Base-by-base conservation (phyloP, 805 yeast species). In the Candida maris region DNA sequence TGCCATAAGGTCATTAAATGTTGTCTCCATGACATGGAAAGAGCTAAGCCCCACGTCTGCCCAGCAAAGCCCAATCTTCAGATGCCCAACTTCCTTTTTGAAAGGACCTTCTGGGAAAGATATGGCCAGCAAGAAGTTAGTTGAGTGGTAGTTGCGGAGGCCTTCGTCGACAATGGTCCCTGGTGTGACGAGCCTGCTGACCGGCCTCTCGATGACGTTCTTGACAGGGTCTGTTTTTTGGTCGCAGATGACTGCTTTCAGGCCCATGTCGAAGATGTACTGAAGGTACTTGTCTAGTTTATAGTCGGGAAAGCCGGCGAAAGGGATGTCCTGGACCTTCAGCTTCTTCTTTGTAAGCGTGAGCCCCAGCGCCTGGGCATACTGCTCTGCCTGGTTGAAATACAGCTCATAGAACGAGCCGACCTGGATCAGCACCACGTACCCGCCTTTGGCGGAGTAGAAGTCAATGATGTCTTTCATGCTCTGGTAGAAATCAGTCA, bases 141-240 rank as follows among this genome's bases (percentile, higher is more conserved):
- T 84, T 32, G 75, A 71, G 41, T 75, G 76, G 39, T 76, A 77
- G 54, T 87, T 84, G 51, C 91, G 64, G 43, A 91, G 80, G 0
- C 83, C 78, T 49, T 91, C 97, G 51, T 86, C 96, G 8, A 91
- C 74, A 22, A 91, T 70, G 0, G 97, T 91, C 1, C 98, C 98
- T 0, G 97, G 96, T 0, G 97, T 82, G 2, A 93, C 77, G 6
- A 91, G 76, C 27, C 97, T 66, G 5, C 86, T 72, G 0, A 93
- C 77, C 22, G 85, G 80, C 30, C 98, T 67, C 27, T 73, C 75
- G 15, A 82, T 71, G 25, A 55, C 57, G 20, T 62, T 64, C 6
- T 48, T 46, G 3, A 45, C 48, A 2, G 45, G 35, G 24, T 53
- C 51, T 10, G 32, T 46, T 27, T 60, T 68, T 59, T 91, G 94